Conservation (phyloP, 2,329 filamentous ascomycete genomes). For the Aspergillus ibericus region DNA sequence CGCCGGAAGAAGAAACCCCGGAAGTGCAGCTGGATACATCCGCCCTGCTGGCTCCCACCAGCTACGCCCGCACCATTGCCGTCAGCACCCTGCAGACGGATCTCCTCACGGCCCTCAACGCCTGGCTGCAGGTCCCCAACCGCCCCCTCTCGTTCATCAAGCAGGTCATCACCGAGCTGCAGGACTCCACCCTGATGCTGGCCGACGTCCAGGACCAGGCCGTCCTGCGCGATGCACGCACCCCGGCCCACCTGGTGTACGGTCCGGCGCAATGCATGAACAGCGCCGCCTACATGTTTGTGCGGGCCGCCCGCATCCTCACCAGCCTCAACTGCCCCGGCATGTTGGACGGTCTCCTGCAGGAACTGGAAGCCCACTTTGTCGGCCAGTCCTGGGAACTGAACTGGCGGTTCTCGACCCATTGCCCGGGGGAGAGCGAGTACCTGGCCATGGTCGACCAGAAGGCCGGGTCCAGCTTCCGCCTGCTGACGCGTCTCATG, state of each 20-base stretch:
- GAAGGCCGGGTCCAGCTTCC: conserved; percentile 26
- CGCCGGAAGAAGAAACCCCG: conserved; percentile 1
- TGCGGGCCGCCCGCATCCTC: conserved; percentile 23
- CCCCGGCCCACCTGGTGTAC: conserved; percentile 39
- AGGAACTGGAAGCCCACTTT: conserved; percentile 18
- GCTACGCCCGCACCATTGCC: conserved; percentile 29
- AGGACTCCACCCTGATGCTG: conserved; percentile 34
- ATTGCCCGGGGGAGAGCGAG: conserved; percentile 23
- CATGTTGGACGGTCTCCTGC: conserved; percentile 24
- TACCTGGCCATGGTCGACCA: conserved; percentile 29
- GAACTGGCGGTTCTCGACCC: conserved; percentile 17
- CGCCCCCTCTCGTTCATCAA: conserved; percentile 23
- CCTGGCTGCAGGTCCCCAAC: conserved; percentile 29
- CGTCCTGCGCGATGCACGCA: conserved; percentile 33
- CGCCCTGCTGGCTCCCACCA: conserved; percentile 16
- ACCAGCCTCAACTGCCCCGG: conserved; percentile 14
- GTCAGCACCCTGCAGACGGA: conserved; percentile 26
- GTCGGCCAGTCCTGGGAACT: conserved; percentile 24
- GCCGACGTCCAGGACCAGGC: conserved; percentile 45
- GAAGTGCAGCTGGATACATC: conserved; percentile 6
- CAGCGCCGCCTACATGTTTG: conserved; percentile 32
- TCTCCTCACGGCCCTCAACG: conserved; percentile 30
- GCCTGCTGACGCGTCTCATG: conserved; percentile 23
- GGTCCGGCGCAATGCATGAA: conserved; percentile 42
- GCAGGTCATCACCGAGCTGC: conserved; percentile 26